Evolutionary conservation across 2,329 filamentous ascomycete species (phyloP).

Genomic region (Alternaria novae-zelandiae): DNA sequence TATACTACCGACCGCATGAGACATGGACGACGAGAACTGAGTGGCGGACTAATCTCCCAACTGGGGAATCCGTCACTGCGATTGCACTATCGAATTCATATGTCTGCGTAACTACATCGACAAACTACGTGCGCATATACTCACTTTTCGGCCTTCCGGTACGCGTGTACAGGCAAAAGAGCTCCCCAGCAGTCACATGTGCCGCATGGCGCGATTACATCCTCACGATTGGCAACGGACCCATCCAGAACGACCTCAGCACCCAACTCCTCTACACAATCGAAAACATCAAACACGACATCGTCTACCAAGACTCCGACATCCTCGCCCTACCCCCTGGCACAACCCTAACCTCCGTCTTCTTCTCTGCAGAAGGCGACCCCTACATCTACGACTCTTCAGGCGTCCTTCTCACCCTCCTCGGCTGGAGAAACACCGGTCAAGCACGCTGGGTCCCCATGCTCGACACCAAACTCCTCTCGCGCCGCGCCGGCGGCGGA

Average conservation of each 20-base stretch:
- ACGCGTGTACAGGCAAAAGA: conserved; percentile 90
- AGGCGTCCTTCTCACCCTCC: conserved; percentile 82
- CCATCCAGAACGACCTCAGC: conserved; percentile 77
- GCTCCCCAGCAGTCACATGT: conserved; percentile 86
- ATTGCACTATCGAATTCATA: conserved; percentile 93
- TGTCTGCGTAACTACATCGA: conserved; percentile 84
- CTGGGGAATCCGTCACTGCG: conserved; percentile 83
- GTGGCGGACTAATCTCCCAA: conserved; percentile 87
- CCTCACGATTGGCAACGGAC: conserved; percentile 93
- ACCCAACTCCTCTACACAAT: conserved; percentile 87
- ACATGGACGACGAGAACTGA: conserved; percentile 92
- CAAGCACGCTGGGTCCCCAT: conserved; percentile 92
- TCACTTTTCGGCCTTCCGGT: conserved; percentile 91
- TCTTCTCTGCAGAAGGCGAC: conserved; percentile 93
- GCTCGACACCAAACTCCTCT: conserved; percentile 83
- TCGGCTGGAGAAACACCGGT: conserved; percentile 87
- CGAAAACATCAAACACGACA: conserved; percentile 91
- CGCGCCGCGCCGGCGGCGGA: conserved; percentile 80
- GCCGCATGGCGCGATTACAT: conserved; percentile 95
- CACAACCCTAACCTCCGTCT: conserved; percentile 77
- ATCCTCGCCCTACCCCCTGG: conserved; percentile 82
- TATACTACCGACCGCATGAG: conserved; percentile 98
- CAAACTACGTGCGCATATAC: conserved; percentile 89
- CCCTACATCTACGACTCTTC: conserved; percentile 96
- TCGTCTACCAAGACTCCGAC: conserved; percentile 94